Base-by-base conservation (phyloP, 129 eudicot genomes). In the Rutidosis leptorrhynchoides region DNA sequence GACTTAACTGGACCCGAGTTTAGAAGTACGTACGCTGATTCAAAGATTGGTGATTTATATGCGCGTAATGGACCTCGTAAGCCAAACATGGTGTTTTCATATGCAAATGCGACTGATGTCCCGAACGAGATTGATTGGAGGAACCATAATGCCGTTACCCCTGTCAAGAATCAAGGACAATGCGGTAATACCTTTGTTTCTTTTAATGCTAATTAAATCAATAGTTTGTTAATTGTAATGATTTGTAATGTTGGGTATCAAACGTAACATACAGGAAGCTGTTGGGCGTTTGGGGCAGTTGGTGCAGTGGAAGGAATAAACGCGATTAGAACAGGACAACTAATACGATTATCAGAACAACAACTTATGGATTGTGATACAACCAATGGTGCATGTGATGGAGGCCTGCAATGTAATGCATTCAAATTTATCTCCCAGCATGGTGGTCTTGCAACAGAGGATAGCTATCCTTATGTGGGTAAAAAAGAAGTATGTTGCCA, bases 211-310 rank as follows among this genome's bases (percentile, higher is more conserved):
- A 48, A 15, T 48, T 43, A 43, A 3, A 48, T 48, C n/a, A 51
- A 17, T 16, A 7, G 21, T 46, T 46, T 46, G 51, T 43, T 14
- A 45, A 9, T 40, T 40, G n/a, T 40, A 2, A 32, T 32, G 2
- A 32, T 32, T 6, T 32, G 0, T 32, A 7, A 40, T 12, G 45
- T 21, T 46, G 6, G 51, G 20, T 46, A 20, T 46, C 22, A 48
- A 15, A 1, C 4, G 8, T 33, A 33, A 33, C 22, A 48, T 77
- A 60, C 76, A 91, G 97, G 96, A 24, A 83, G 97, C 83, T 87
- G 96, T 68, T 87, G 94, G 96, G 88, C 97, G n/a, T 87, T 91
- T 73, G 85, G 96, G 24, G 80, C 94, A 0, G 88, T 87, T 54
- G 97, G 58, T 8, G 90, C 81, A 32, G 85, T 83, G 1, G 97